These are phyloP conservation scores for Lasiosphaeria miniovina DNA, from an alignment of 495 filamentous ascomycete genomes.

Conservation along the genomic window DNA sequence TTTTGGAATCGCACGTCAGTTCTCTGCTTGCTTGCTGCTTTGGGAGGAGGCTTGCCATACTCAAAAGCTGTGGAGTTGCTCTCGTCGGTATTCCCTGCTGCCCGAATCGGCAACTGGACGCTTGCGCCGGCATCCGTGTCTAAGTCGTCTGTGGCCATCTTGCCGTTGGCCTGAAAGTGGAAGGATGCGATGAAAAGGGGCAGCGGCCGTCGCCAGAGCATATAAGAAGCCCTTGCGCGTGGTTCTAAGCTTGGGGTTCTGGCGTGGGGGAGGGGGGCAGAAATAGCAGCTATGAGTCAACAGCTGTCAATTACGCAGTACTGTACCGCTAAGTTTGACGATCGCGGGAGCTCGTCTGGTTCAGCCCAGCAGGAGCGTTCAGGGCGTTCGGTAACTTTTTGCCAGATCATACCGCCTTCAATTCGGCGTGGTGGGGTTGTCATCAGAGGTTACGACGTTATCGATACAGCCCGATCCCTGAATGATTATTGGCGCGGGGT, in stretches of 20 bases:
- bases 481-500: too few relatives aligned
- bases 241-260: background rate
- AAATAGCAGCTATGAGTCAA: too few relatives aligned
- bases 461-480: too few relatives aligned
- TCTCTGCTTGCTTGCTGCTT: background rate
- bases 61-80: constrained; percentile 21
- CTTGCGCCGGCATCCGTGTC: background rate
- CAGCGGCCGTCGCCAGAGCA: constrained; percentile 27
- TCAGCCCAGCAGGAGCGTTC: too few relatives aligned
- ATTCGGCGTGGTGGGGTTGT: too few relatives aligned
- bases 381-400: too few relatives aligned
- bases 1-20: background rate
- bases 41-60: constrained; percentile 13
- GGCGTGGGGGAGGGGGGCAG: too few relatives aligned
- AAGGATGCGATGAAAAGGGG: constrained; percentile 19
- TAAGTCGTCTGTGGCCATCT: constrained; percentile 20
- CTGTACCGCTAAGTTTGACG: too few relatives aligned
- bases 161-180: constrained; percentile 16
- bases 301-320: too few relatives aligned
- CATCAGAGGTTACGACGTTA: too few relatives aligned
- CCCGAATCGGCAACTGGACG: constrained; percentile 15
- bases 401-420: too few relatives aligned
- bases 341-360: too few relatives aligned
- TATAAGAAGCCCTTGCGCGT: constrained; percentile 2
- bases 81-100: background rate